These are phyloP conservation scores for Neurospora hispaniola DNA, from an alignment of 495 filamentous ascomycete species.

Conservation along the genomic window DNA sequence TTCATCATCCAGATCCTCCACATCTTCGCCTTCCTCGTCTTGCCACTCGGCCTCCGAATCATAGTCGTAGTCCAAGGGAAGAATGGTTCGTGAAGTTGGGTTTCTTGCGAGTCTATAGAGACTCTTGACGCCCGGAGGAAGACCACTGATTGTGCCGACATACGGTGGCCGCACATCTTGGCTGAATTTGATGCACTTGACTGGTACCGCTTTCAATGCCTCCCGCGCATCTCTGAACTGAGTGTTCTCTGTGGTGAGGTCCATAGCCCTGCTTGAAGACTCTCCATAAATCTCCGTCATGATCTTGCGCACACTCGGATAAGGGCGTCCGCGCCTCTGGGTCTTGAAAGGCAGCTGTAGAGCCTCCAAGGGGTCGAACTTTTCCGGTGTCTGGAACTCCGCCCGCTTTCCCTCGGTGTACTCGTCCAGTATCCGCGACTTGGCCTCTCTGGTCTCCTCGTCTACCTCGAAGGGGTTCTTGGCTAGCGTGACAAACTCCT, in stretches of 20 bases:
- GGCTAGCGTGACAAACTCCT: slow-evolving; percentile 55
- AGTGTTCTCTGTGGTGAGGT: slow-evolving; percentile 30
- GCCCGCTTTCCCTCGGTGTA: slow-evolving; percentile 29
- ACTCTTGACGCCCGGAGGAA: slow-evolving; percentile 30
- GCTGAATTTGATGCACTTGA: slow-evolving; percentile 71
- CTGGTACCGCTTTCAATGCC: slow-evolving; percentile 50
- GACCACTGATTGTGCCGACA: slow-evolving; percentile 66
- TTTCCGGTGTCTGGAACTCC: slow-evolving; percentile 13
- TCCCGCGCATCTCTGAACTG: slow-evolving; percentile 34
- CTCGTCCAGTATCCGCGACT: slow-evolving; percentile 40
- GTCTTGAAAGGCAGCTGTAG: slow-evolving; percentile 48
- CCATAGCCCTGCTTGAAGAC: slow-evolving; percentile 13
- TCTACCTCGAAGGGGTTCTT: slow-evolving; percentile 41
- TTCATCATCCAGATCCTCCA: slow-evolving; percentile 62
- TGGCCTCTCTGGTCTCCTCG: slow-evolving; percentile 38
- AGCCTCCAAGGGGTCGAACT: slow-evolving; percentile 45
- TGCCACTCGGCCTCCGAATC: slow-evolving; percentile 91
- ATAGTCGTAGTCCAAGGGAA: slow-evolving; percentile 80
- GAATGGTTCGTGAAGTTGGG: slow-evolving; percentile 51
- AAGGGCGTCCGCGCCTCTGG: slow-evolving; percentile 38
- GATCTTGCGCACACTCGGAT: slow-evolving; percentile 53
- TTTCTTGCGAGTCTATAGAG: slow-evolving; percentile 55
- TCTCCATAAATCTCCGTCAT: slow-evolving; percentile 33
- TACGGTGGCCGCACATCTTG: slow-evolving; percentile 91
- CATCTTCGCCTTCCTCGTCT: slow-evolving; percentile 50